Conservation (phyloP, 1,284 basidiomycete genomes). For the Marasmius tenuissimus region DNA sequence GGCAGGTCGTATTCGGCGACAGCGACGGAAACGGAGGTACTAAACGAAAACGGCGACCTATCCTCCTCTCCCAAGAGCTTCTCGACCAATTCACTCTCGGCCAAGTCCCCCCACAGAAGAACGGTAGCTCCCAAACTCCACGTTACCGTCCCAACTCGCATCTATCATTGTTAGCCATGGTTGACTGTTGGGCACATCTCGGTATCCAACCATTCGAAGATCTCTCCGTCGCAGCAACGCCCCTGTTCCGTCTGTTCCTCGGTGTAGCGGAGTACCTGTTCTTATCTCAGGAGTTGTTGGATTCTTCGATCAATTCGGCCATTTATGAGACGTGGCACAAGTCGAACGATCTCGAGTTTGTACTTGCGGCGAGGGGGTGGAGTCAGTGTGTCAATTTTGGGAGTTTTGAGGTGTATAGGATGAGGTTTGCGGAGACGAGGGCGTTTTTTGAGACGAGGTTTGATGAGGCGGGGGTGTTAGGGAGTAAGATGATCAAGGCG, state of each 20-base stretch:
- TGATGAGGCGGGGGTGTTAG: slow-evolving; percentile 81
- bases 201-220: slow-evolving; percentile 90
- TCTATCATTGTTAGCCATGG: slow-evolving; percentile 96
- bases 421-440: slow-evolving; percentile 81
- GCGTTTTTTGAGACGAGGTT: slow-evolving; percentile 88
- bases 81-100: slow-evolving; percentile 90
- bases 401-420: slow-evolving; percentile 86
- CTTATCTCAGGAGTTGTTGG: slow-evolving; percentile 61
- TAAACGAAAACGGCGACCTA: slow-evolving; percentile 45
- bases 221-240: slow-evolving; percentile 92
- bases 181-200: slow-evolving; percentile 94
- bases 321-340: slow-evolving; percentile 82
- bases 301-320: slow-evolving; percentile 76
- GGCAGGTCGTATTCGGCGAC: slow-evolving; percentile 78
- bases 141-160: slow-evolving; percentile 78
- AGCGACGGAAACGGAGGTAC: slow-evolving; percentile 18
- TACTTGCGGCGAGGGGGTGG: slow-evolving; percentile 95
- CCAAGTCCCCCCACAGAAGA: slow-evolving; percentile 19
- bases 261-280: slow-evolving; percentile 98
- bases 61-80: slow-evolving; percentile 85
- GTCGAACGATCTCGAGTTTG: slow-evolving; percentile 91
- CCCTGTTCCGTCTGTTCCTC: slow-evolving; percentile 95
- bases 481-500: slow-evolving; percentile 90
- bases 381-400: slow-evolving; percentile 93
- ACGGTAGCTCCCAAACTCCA: slow-evolving; percentile 19